Evolutionary conservation across 2,329 filamentous ascomycete species (phyloP).

Genomic region (Talaromyces albobiverticillius): DNA sequence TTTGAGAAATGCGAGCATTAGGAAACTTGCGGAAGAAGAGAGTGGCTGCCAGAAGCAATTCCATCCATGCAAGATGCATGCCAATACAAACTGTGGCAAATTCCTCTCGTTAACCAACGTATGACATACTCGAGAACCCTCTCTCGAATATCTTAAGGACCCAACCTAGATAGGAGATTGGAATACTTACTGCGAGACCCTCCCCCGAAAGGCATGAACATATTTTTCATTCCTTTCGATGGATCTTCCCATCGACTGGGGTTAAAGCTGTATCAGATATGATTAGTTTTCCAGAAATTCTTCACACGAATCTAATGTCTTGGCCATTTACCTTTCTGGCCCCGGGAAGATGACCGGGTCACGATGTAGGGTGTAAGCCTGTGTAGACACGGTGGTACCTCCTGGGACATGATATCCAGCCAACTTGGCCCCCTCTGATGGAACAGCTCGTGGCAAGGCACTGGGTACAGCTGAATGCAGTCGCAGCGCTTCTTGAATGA

Average conservation of each 20-base stretch:
- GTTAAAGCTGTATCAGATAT: conserved; percentile 42
- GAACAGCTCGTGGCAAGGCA: conserved; percentile 52
- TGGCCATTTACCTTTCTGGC: conserved; percentile 31
- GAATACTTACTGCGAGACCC: conserved; percentile 50
- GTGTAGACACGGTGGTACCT: conserved; percentile 50
- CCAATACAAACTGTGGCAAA: conserved; percentile 56
- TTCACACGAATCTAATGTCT: not conserved
- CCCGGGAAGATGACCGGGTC: conserved; percentile 48
- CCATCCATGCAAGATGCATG: conserved; percentile 62
- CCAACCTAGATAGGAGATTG: too few species aligned
- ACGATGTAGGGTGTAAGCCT: conserved; percentile 54
- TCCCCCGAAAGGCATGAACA: conserved; percentile 66
- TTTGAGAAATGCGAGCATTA: not conserved
- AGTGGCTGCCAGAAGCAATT: conserved; percentile 49
- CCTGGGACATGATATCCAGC: conserved; percentile 45
- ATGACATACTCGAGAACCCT: too few species aligned
- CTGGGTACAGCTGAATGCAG: conserved; percentile 58
- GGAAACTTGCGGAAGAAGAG: conserved; percentile 45
- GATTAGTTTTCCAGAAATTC: not conserved
- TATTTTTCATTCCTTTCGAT: conserved; percentile 41
- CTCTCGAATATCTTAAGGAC: too few species aligned
- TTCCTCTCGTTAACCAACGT: too few species aligned
- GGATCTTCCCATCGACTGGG: conserved; percentile 47
- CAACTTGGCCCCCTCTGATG: conserved; percentile 41
- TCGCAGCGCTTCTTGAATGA: conserved; percentile 58